phyloP scores from a whole-genome alignment of 805 yeast species.

The Danielia reshetovae region DNA sequence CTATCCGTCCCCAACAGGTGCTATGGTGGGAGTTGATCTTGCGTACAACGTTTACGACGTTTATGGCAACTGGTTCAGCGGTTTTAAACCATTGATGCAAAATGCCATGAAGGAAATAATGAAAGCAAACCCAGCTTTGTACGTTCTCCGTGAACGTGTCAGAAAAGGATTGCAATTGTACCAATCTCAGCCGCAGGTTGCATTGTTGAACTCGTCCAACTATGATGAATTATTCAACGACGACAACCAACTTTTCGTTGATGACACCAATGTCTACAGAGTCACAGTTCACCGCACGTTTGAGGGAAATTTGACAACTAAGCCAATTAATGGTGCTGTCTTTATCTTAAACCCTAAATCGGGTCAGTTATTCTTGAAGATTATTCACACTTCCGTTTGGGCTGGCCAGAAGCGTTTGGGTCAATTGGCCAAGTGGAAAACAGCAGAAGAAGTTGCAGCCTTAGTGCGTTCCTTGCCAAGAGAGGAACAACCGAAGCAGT shows the following conservation, averaged over 20 bases:
- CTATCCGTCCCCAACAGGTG: conserved; percentile 92
- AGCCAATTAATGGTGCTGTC: conserved; percentile 90
- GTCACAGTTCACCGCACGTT: conserved; percentile 87
- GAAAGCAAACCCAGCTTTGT: conserved; percentile 92
- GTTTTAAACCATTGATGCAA: conserved; percentile 83
- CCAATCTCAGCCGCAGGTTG: conserved; percentile 91
- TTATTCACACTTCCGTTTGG: conserved; percentile 94
- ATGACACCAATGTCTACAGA: conserved; percentile 91
- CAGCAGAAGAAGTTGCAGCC: conserved; percentile 97
- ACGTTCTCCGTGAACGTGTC: conserved; percentile 87
- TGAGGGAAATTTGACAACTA: conserved; percentile 90
- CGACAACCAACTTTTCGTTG: conserved; percentile 82
- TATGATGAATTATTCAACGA: conserved; percentile 85
- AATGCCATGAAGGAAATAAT: conserved; percentile 90
- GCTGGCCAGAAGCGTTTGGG: conserved; percentile 93
- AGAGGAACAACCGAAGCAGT: conserved; percentile 92
- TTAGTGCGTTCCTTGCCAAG: conserved; percentile 81
- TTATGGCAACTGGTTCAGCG: conserved; percentile 97
- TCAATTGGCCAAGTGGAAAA: conserved; percentile 95
- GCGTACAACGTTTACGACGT: conserved; percentile 96
- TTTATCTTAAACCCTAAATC: conserved; percentile 86
- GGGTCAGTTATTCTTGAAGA: conserved; percentile 84
- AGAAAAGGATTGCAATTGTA: conserved; percentile 91
- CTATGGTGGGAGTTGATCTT: conserved; percentile 84
- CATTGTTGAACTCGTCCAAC: conserved; percentile 82